Conservation (phyloP, 1,284 basidiomycete species). For the Pyrrhoderma noxium region DNA sequence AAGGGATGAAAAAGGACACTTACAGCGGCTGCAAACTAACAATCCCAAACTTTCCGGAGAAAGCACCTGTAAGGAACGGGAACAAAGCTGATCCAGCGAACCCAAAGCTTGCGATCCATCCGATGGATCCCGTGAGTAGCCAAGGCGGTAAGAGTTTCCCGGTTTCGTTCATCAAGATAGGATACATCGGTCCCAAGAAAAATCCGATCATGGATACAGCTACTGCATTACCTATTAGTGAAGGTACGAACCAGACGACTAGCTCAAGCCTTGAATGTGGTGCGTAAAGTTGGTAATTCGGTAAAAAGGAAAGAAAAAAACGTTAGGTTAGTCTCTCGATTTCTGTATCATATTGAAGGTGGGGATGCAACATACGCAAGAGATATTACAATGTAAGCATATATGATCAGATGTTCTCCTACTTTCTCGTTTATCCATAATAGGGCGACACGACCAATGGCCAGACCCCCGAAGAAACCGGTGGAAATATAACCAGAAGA, state of each 20-base stretch:
- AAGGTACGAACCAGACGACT: conserved; percentile 57
- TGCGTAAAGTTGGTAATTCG: conserved; percentile 5
- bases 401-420: conserved; percentile 38
- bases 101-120: conserved; percentile 38
- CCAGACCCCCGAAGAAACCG: conserved; percentile 34
- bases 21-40: conserved; percentile 14
- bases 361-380: conserved; percentile 27
- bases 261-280: conserved; percentile 58
- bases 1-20: background rate
- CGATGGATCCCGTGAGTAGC: conserved; percentile 47
- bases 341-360: background rate
- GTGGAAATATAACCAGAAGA: conserved; percentile 28
- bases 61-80: conserved; percentile 22
- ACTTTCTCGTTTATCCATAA: conserved; percentile 48
- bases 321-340: no score
- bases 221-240: conserved; percentile 50
- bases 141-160: conserved; percentile 40
- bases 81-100: conserved; percentile 26
- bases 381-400: conserved; percentile 31
- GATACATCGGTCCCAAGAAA: conserved; percentile 46
- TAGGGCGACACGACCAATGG: conserved; percentile 37
- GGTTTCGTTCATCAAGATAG: conserved; percentile 45
- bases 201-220: conserved; percentile 52
- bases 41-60: conserved; percentile 18
- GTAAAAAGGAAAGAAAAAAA: background rate